Evolutionary conservation across 441 rosid species (phyloP).

Genomic region (Syzygium malaccense): DNA sequence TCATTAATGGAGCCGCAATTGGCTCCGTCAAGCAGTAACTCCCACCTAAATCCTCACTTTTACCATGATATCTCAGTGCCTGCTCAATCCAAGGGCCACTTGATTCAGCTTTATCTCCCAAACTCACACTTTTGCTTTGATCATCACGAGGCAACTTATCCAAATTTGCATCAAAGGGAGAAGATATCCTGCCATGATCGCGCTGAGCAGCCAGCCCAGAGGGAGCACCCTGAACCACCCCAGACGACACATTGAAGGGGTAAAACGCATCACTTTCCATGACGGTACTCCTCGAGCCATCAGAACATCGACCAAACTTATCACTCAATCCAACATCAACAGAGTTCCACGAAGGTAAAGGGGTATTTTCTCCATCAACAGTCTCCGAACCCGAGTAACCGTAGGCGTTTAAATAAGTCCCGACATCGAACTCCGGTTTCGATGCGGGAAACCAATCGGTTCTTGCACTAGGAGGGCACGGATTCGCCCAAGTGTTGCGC

Average conservation of each 20-base stretch:
- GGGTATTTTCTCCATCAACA: slow-evolving; percentile 8
- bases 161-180: slow-evolving; percentile 14
- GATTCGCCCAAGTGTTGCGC: slow-evolving; percentile 10
- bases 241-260: slow-evolving; percentile 23
- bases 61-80: slow-evolving; percentile 21
- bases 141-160: slow-evolving; percentile 16
- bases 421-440: slow-evolving; percentile 7
- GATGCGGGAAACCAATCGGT: background rate
- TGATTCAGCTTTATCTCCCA: slow-evolving; percentile 14
- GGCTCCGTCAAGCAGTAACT: slow-evolving; percentile 18
- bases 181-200: background rate
- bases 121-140: slow-evolving; percentile 16
- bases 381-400: slow-evolving; percentile 6
- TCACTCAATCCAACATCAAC: slow-evolving; percentile 9
- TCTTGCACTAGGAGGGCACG: slow-evolving; percentile 1
- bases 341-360: slow-evolving; percentile 14
- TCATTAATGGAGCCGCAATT: background rate
- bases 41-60: slow-evolving; percentile 16
- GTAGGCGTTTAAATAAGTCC: slow-evolving; percentile 14
- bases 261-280: slow-evolving; percentile 28
- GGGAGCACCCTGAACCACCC: background rate
- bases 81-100: slow-evolving; percentile 27
- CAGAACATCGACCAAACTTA: slow-evolving; percentile 10
- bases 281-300: slow-evolving; percentile 1
- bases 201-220: background rate